Conservation (phyloP, 2,329 filamentous ascomycete species). For the Trichophyton equinum region DNA sequence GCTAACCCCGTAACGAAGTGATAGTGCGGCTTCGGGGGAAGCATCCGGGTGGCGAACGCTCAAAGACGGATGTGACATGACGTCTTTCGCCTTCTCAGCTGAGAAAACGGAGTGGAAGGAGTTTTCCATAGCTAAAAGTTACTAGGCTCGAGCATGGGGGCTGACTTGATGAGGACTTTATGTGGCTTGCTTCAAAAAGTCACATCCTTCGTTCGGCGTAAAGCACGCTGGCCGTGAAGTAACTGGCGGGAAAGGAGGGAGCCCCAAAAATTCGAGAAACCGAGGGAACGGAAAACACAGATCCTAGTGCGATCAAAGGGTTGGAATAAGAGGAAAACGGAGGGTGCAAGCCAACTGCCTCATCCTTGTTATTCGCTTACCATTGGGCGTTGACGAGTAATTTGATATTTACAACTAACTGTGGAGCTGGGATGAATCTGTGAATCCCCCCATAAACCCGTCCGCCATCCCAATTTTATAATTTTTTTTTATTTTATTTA, state of each 20-base stretch:
- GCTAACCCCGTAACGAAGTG: neutral
- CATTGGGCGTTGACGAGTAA: neutral
- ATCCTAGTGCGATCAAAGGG: conserved; percentile 1
- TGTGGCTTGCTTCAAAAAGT: neutral
- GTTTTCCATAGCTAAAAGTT: neutral
- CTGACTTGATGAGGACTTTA: neutral
- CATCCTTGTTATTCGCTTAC: neutral
- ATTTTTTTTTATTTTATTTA: neutral
- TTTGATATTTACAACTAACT: neutral
- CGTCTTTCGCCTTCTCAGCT: neutral
- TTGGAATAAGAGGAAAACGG: neutral
- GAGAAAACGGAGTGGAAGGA: neutral
- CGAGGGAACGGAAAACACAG: neutral
- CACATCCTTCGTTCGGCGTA: neutral
- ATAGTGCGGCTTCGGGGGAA: neutral
- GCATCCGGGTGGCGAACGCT: conserved; percentile 2
- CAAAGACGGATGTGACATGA: neutral
- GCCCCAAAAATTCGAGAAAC: neutral
- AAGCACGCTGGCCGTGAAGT: neutral
- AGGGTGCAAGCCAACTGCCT: neutral
- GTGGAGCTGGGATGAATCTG: neutral
- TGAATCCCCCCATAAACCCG: neutral
- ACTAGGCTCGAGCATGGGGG: neutral
- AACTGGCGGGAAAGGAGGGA: neutral
- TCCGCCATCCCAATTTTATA: neutral